phyloP scores from a whole-genome alignment of 306 rosid species.

The Pyrus pyrifolia region DNA sequence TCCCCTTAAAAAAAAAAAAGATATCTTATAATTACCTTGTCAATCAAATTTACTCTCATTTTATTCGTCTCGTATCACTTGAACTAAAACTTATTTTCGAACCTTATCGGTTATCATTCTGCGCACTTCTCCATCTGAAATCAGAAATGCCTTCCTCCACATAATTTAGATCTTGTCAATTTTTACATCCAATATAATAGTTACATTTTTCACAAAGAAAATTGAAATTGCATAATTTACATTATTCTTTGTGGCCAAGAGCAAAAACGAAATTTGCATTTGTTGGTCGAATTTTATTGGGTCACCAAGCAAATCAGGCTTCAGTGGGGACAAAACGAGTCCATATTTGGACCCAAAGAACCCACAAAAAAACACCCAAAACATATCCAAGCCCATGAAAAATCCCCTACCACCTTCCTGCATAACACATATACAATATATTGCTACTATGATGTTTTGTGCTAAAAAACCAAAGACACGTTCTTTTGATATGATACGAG shows the following conservation, averaged over 20 bases:
- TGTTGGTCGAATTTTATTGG: background rate
- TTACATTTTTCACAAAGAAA: background rate
- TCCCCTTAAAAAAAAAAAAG: too few relatives aligned
- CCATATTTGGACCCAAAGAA: background rate
- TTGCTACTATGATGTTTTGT: too few relatives aligned
- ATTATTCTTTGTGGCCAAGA: background rate
- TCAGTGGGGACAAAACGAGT: background rate
- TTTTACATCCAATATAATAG: background rate
- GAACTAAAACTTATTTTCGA: background rate
- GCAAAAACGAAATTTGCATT: background rate
- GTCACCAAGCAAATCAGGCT: background rate
- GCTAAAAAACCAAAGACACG: too few relatives aligned
- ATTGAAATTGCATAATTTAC: background rate
- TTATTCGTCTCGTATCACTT: background rate
- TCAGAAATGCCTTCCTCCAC: too few relatives aligned
- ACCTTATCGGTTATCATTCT: background rate
- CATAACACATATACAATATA: too few relatives aligned
- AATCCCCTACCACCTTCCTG: background rate
- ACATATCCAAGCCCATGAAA: background rate
- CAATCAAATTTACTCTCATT: background rate
- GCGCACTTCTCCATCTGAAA: background rate
- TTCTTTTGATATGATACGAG: fast-evolving
- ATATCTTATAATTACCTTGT: too few relatives aligned
- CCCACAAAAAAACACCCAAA: background rate
- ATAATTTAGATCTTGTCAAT: background rate